Evolutionary conservation across 768 basidiomycete species (phyloP), one percentile per base, ranked within the genome.

Genomic region (Pleurotus giganteus): DNA sequence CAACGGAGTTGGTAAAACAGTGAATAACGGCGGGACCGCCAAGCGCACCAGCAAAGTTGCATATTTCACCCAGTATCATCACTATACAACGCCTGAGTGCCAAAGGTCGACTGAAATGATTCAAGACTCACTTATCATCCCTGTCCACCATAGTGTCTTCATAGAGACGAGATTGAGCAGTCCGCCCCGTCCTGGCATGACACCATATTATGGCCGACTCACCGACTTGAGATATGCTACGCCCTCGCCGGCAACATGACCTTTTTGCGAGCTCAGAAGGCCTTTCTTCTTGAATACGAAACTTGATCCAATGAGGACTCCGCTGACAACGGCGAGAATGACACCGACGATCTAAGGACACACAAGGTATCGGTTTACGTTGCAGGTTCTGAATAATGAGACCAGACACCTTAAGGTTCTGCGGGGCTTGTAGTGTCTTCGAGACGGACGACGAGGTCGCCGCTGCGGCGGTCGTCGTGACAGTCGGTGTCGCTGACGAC

Each of bases 241-340:
- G 27, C 96, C 95, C 66, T 91, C 89, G 53, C 90, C 90, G 2
- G 86, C 82, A 36, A 72, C 69, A 56, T 88, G 86, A 60, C 90
- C 93, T 57, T 89, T 88, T 75, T 91, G 89, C 67, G 86, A 84
- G 69, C 84, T 79, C 51, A 93, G 66, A 17, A 93, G 75, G 7
- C 91, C 96, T 66, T 93, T 97, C 82, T 99, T 99, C 84, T 99
- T 99, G 76, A 99, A 88, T 2, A 98, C 95, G 69, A 98, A 98
- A 62, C 86, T 89, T 36, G 82, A 81, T 4, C 96, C 97, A 57
- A 98, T 99, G 57, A 99, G 83, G 26, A 94, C 37, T 6, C 96
- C 97, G 64, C 89, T 92, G 32, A 67, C 62, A 47, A 94, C 67
- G 46, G 91, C 89, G 57, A 93, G 81, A 44, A 91, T 69, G 61